Conservation (phyloP, 1,284 basidiomycete species). For the Fomitopsis palustris region DNA sequence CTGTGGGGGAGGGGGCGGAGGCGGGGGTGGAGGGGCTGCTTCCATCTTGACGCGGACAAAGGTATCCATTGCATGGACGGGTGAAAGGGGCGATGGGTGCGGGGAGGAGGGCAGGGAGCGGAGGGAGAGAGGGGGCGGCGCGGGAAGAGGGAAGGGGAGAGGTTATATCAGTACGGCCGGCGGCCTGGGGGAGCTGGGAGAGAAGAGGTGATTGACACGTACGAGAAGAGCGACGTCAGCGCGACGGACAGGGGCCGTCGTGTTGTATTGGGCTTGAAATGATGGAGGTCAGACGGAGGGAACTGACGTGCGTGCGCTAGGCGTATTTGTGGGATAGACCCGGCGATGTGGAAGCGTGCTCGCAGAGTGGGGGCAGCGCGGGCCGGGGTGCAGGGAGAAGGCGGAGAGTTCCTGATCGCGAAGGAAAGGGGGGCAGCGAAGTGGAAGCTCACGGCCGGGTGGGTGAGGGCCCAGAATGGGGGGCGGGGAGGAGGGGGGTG, state of each 20-base stretch:
- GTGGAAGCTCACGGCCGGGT: too few species aligned
- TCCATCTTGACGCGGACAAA: slow-evolving; percentile 17
- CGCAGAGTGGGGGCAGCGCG: background rate
- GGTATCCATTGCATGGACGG: slow-evolving; percentile 15
- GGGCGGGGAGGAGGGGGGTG: background rate
- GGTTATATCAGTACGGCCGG: slow-evolving; percentile 7
- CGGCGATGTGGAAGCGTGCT: slow-evolving; percentile 1
- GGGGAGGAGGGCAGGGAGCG: background rate
- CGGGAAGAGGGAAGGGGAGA: slow-evolving; percentile 1
- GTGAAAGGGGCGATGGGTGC: too few species aligned
- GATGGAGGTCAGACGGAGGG: background rate
- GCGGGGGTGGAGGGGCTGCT: slow-evolving; percentile 19
- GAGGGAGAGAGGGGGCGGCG: slow-evolving; percentile 2
- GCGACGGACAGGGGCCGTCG: background rate
- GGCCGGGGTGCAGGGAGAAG: background rate
- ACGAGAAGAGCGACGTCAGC: slow-evolving; percentile 1
- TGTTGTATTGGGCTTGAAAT: background rate
- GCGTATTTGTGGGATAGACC: background rate
- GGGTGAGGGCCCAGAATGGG: background rate
- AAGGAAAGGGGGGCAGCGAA: background rate
- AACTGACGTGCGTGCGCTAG: background rate
- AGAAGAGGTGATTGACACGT: background rate
- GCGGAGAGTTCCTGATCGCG: slow-evolving; percentile 1
- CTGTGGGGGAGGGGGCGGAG: slow-evolving; percentile 25
- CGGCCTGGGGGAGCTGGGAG: background rate